Conservation (phyloP, 1,284 basidiomycete species). For the Peniophora sp. region DNA sequence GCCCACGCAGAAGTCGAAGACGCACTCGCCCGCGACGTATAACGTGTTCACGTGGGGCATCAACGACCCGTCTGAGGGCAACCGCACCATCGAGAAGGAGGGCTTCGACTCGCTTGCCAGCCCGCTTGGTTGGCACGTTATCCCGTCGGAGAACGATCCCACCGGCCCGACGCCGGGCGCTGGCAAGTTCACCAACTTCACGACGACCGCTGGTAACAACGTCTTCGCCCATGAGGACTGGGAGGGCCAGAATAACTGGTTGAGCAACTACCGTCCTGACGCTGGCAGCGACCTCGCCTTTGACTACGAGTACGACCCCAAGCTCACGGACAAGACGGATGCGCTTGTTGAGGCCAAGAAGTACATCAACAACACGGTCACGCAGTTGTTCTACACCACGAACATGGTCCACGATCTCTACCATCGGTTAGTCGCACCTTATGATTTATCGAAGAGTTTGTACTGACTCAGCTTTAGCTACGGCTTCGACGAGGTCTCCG, state of each 20-base stretch:
- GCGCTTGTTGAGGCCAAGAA: constrained; percentile 62
- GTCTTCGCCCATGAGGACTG: constrained; percentile 87
- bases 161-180: constrained; percentile 19
- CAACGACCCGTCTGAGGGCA: constrained; percentile 65
- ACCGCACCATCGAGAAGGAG: constrained; percentile 49
- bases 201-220: constrained; percentile 88
- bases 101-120: constrained; percentile 69
- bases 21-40: constrained; percentile 41
- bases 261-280: constrained; percentile 76
- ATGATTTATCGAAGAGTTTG: neutral
- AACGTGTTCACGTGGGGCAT: constrained; percentile 68
- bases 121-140: constrained; percentile 83
- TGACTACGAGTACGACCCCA: constrained; percentile 62
- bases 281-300: constrained; percentile 52
- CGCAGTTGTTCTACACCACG: constrained; percentile 90
- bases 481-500: constrained; percentile 85
- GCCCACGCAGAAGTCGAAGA: constrained; percentile 26
- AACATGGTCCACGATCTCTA: constrained; percentile 79
- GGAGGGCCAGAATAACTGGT: constrained; percentile 73
- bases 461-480: constrained; percentile 37
- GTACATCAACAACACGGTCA: constrained; percentile 80
- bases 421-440: constrained; percentile 38
- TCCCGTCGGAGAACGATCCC: constrained; percentile 57
- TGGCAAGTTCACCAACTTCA: constrained; percentile 52
- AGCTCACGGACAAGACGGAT: constrained; percentile 36